Conservation (phyloP, 225 moss, liverwort and hornwort genomes). For the Straminergon stramineum region DNA sequence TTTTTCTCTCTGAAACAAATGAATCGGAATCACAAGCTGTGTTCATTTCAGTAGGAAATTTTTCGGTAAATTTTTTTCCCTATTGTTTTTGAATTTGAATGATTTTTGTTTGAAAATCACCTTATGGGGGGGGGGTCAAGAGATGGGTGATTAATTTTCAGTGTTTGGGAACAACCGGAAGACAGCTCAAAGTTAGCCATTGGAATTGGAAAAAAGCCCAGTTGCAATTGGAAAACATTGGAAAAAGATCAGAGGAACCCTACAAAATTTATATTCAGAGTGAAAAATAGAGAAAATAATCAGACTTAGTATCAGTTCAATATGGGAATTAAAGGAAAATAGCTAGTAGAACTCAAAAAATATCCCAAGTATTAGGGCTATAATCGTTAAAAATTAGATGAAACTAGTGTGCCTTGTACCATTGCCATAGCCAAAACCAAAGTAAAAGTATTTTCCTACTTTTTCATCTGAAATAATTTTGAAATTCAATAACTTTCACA, state of each 20-base stretch:
- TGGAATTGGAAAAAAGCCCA: not conserved
- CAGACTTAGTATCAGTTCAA: rapidly evolving
- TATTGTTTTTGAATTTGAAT: not conserved
- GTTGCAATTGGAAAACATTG: not conserved
- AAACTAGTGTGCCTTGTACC: no score
- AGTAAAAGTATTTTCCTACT: no score
- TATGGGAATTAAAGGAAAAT: not conserved
- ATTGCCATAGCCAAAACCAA: no score
- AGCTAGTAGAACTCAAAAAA: not conserved
- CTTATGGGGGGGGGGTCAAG: not conserved
- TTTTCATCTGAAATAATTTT: no score
- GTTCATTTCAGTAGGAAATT: not conserved
- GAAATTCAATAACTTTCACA: no score
- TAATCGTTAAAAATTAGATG: not conserved
- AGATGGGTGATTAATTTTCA: not conserved
- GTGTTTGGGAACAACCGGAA: rapidly evolving
- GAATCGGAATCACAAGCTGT: not conserved
- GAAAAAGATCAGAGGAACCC: rapidly evolving
- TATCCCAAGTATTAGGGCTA: rapidly evolving
- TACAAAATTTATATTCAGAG: no score
- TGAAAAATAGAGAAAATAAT: not conserved
- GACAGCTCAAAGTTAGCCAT: rapidly evolving
- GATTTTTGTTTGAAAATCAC: not conserved
- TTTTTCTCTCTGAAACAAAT: no score
- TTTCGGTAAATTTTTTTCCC: no score